Base-by-base conservation (phyloP, 1,284 basidiomycete species). In the Sanguinoderma infundibulare region DNA sequence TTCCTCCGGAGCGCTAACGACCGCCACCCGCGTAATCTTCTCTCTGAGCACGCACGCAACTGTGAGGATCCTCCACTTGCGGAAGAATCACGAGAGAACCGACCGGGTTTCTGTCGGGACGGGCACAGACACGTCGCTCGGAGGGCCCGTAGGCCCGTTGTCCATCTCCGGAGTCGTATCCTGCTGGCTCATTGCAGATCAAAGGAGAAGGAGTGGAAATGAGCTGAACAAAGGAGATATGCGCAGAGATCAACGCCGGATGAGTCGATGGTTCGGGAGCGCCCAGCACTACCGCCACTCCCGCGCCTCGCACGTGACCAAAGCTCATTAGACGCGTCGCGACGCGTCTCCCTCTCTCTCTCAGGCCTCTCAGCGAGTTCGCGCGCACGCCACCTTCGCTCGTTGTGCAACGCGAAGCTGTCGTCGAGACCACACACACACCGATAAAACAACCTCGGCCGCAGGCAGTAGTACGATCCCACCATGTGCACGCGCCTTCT, bases 1-100 rank as follows among this genome's bases (percentile, higher is more conserved):
- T 1, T 59, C 51, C 4, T 50, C 44, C 3, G 50, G 53, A 3
- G 60, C 56, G 14, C 44, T 53, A 5, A 73, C 68, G 14, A 69
- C 63, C 22, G 68, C 65, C 12, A 75, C 70, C 2, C 72, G 68
- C 14, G 72, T 67, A 30, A 44, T 39, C 57, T 70, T 72, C 58
- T 56, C 66, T 5, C 70, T 71, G 24, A 39, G 38, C 32, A 36
- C 22, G 6, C n/a, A 30, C 20, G 12, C 14, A 14, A 3, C n/a
- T 2, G 24, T 51, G 20, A 51, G 32, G 46, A 5, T 15, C n/a
- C 10, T 36, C n/a, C 42, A 22, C 20, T n/a, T 39, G 38, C 38
- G 38, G 38, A 39, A 12, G 4, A 12, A 51, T 51, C 32, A 22
- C 22, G 14, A 51, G 20, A 36, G 20, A 8, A 51, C 49, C 30